Base-by-base conservation (phyloP, 306 rosid genomes). In the Dalbergia cochinchinensis region DNA sequence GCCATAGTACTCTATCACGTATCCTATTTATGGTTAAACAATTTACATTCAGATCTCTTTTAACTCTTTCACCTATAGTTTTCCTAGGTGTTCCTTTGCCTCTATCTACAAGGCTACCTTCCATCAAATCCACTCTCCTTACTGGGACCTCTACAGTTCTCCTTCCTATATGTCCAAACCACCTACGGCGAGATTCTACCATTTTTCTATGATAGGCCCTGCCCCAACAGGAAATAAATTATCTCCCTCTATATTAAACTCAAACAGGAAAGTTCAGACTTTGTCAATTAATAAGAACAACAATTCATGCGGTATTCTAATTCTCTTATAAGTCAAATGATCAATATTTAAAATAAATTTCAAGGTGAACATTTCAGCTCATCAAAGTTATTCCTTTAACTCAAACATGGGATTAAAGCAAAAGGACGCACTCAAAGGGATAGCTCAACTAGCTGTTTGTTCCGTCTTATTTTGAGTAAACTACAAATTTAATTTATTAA, bases 391-490 rank as follows among this genome's bases (percentile, higher is more conserved):
- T 65, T 65, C 37, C 63, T 69, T 47, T 51, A 70, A 34, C 45
- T 47, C 59, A 81, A 77, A 61, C 74, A 22, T 22, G 0, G n/a
- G 45, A 66, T 61, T 54, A 37, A n/a, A 74, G 63, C 34, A 48
- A 35, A 69, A 68, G 76, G 63, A 35, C 55, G 69, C 59, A 73
- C 59, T 58, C 74, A 48, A 51, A 34, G 61, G 33, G 65, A 64
- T 58, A 71, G 31, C 69, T 44, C 22, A 51, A 19, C 55, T 37
- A 81, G 41, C 70, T 26, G n/a, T 39, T 69, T 64, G 76, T 42
- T 67, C 70, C 14, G 31, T 53, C 70, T 33, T 48, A 64, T 26
- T 76, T 68, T 45, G 62, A 71, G 67, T 68, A 70, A 59, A 71
- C 54, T 65, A 57, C 55, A 57, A 11, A 12, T 37, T 13, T 18